phyloP scores from a whole-genome alignment of 1,284 basidiomycete species.

The Lignosus rhinocerotis region DNA sequence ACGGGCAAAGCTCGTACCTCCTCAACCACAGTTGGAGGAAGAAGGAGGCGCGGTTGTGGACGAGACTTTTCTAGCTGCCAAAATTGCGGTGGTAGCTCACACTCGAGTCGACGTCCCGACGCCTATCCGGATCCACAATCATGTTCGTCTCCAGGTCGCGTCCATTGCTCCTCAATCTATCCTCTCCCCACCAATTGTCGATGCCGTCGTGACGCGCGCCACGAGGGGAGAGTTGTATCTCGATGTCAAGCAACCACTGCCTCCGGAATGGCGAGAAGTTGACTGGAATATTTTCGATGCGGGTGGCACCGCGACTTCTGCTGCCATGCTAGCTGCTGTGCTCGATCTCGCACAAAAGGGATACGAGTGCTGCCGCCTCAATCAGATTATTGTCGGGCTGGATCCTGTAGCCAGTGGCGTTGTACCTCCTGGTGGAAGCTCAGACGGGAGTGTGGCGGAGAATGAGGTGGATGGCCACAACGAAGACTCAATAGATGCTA shows the following conservation, averaged over 20 bases:
- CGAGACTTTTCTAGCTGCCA: constrained; percentile 24
- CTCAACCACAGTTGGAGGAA: neutral
- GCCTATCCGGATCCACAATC: constrained; percentile 56
- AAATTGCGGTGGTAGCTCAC: constrained; percentile 46
- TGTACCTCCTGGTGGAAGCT: neutral
- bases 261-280: constrained; percentile 56
- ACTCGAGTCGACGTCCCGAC: constrained; percentile 54
- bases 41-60: neutral
- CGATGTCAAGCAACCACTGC: constrained; percentile 52
- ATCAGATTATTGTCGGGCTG: constrained; percentile 43
- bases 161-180: constrained; percentile 54
- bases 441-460: constrained; percentile 5
- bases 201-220: constrained; percentile 54
- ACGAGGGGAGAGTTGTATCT: constrained; percentile 54
- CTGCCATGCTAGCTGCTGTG: constrained; percentile 64
- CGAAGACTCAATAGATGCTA: constrained; percentile 8
- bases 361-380: constrained; percentile 49
- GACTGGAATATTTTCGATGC: constrained; percentile 66
- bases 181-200: constrained; percentile 44
- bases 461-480: neutral
- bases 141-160: constrained; percentile 58
- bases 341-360: constrained; percentile 45
- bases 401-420: neutral
- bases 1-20: constrained; percentile 22
- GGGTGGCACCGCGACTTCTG: constrained; percentile 59